A percentile compares a stretch with the other conserved stretches of the same genome.
Conservation (phyloP, 1,284 basidiomycete genomes). For the Rhizoctonia solani region DNA sequence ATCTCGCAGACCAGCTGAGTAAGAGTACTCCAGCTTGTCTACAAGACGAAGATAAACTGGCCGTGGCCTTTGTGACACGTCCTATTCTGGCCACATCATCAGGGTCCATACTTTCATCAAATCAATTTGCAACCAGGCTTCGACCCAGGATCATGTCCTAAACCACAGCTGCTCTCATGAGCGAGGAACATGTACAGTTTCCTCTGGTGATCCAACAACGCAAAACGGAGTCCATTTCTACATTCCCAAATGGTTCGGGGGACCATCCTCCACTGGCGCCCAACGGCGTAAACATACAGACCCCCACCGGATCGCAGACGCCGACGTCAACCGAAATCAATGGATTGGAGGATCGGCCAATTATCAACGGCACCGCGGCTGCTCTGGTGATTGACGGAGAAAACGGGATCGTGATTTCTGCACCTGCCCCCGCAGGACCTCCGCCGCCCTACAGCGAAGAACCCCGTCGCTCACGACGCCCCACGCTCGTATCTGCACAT, state of each 20-base stretch:
- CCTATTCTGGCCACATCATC: neutral
- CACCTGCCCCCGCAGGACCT: neutral
- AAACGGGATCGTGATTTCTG: neutral
- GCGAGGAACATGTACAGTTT: slow-evolving; percentile 18
- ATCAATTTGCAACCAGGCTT: neutral
- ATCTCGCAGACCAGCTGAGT: too few species aligned
- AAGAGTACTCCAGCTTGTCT: too few species aligned
- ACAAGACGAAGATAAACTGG: too few species aligned
- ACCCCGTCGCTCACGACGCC: slow-evolving; percentile 22
- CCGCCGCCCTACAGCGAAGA: slow-evolving; percentile 27
- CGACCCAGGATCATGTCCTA: neutral
- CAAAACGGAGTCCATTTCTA: slow-evolving; percentile 30
- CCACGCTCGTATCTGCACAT: slow-evolving; percentile 1
- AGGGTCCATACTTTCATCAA: neutral
- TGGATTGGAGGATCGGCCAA: too few species aligned
- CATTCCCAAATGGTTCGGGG: neutral
- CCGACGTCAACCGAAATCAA: too few species aligned
- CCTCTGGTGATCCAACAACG: neutral
- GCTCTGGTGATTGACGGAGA: too few species aligned
- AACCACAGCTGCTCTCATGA: slow-evolving; percentile 29
- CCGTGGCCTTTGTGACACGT: too few species aligned
- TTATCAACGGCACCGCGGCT: too few species aligned
- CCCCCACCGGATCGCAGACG: neutral
- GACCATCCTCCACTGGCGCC: neutral
- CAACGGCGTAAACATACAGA: neutral